Evolutionary conservation across 2,329 filamentous ascomycete genomes (phyloP).

Genomic region (Fusarium euwallaceae): DNA sequence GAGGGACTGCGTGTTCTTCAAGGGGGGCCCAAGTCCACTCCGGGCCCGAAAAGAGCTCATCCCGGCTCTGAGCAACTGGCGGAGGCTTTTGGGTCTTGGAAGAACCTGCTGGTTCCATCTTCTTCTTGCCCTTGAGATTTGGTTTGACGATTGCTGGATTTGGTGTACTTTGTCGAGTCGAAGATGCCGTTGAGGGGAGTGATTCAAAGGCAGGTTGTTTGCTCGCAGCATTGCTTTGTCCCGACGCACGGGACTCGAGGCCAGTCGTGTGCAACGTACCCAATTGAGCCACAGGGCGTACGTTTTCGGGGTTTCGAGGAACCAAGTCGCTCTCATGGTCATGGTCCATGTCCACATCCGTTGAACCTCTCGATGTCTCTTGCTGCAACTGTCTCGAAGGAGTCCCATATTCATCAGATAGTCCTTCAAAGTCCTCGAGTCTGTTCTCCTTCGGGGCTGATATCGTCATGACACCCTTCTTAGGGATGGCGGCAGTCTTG

Average conservation of each 20-base stretch:
- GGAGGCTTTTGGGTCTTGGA: background rate
- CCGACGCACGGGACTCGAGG: background rate
- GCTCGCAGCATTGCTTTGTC: background rate
- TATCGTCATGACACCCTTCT: conserved; percentile 52
- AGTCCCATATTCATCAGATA: conserved; percentile 48
- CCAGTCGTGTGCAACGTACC: background rate
- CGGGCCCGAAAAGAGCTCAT: background rate
- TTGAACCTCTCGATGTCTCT: conserved; percentile 33
- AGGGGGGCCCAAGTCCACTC: conserved; percentile 14
- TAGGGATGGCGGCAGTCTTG: conserved; percentile 42
- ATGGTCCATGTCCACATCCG: conserved; percentile 12
- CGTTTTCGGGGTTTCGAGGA: background rate
- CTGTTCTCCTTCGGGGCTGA: conserved; percentile 53
- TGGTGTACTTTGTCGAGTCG: conserved; percentile 21
- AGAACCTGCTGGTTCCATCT: background rate
- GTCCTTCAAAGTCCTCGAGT: conserved; percentile 47
- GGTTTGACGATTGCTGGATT: background rate
- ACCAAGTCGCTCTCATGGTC: background rate
- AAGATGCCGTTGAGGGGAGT: conserved; percentile 10
- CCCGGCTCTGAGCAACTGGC: background rate
- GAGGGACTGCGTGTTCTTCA: background rate
- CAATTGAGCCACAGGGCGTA: background rate
- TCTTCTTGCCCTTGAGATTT: conserved; percentile 4
- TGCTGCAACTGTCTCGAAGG: conserved; percentile 47
- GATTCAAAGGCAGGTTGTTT: conserved; percentile 12